Base-by-base conservation (phyloP, 2,329 filamentous ascomycete species). In the Colletotrichum neosansevieriae region DNA sequence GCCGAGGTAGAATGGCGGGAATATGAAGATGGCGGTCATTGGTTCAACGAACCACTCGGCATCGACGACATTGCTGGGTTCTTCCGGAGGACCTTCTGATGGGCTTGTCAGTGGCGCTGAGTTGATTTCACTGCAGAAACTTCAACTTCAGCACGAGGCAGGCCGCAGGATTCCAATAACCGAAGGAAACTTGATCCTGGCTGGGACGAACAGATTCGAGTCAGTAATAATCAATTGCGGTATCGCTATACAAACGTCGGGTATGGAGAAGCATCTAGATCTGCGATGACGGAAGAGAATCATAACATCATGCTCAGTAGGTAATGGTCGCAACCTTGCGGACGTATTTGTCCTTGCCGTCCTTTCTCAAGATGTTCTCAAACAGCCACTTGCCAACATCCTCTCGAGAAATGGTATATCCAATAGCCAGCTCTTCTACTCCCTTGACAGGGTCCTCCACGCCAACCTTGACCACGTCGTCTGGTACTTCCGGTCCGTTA, bases 361-460 rank as follows among this genome's bases (percentile, higher is more conserved):
- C 61, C 19, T 66, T 34, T 10, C 67, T 59, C 11, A 82, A 67
- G 21, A 80, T 62, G 47, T 79, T 78, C 71, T 81, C 76, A 58
- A 76, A 81, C 34, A 83, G 76, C 77, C 81, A 84, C 44, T 74
- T 71, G 2, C 82, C 82, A 4, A 81, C 80, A 65, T 82, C 81
- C 67, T 79, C 77, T 45, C 81, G 73, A 17, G 76, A 78, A 61
- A 84, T 80, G 32, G 73, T 76, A 66, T 83, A 84, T 6, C 82
- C 82, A 10, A 82, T 71, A 58, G 77, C 79, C 63, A 74, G 73
- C n/a, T 73, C 73, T 69, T 81, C 76, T 19, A 76, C 61, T 45
- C 78, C 78, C 49, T 63, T 73, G n/a, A 59, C 38, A 10, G 73
- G 74, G 45, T 79, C 77, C 74, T 81, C 78, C 17, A 80, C 63